Evolutionary conservation across 352 stramenopile species (phyloP).

Genomic region (Blastocystis hominis): DNA sequence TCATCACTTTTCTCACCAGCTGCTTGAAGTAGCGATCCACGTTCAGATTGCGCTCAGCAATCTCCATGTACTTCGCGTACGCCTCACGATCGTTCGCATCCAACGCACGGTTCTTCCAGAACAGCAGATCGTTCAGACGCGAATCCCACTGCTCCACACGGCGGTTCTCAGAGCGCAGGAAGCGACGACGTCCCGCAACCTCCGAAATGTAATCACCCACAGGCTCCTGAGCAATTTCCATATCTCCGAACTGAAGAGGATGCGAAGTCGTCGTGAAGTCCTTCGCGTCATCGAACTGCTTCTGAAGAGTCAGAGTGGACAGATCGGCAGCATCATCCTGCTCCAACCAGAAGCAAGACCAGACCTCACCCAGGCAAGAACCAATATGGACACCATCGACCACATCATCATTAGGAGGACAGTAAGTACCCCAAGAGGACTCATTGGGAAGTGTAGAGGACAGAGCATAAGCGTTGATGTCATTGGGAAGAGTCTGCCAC

Average conservation of each 20-base stretch:
- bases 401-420: conserved; percentile 61
- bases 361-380: conserved; percentile 67
- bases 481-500: conserved; percentile 74
- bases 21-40: conserved; percentile 41
- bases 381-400: conserved; percentile 69
- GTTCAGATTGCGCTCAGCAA: conserved; percentile 37
- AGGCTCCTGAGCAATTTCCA: conserved; percentile 57
- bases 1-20: conserved; percentile 50
- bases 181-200: neutral
- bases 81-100: conserved; percentile 27
- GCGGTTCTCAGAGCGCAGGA: neutral
- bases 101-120: conserved; percentile 36
- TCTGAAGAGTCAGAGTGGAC: conserved; percentile 53
- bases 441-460: conserved; percentile 74
- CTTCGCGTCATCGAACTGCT: conserved; percentile 59
- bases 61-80: conserved; percentile 47
- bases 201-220: conserved; percentile 58
- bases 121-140: conserved; percentile 39
- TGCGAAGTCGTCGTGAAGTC: conserved; percentile 59
- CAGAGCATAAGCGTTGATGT: conserved; percentile 76
- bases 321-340: conserved; percentile 54
- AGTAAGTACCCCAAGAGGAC: conserved; percentile 76
- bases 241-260: conserved; percentile 60
- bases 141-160: conserved; percentile 20
- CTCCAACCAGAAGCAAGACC: conserved; percentile 58